Base-by-base conservation (phyloP, 1,139 yeast species). In the Groenewaldozyma sp. region DNA sequence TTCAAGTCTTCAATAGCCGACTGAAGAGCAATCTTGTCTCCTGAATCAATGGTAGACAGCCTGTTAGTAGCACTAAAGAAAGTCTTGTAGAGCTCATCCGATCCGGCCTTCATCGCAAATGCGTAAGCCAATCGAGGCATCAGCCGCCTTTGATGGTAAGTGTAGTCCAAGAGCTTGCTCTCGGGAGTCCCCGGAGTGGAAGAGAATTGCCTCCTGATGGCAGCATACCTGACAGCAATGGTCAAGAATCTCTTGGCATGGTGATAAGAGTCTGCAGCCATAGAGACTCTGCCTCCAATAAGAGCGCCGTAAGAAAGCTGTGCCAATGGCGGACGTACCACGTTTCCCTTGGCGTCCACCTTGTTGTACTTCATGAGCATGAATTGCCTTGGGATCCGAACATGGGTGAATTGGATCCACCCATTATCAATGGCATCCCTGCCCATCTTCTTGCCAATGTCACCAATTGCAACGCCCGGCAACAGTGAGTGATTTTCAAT, bases 391-490 rank as follows among this genome's bases (percentile, higher is more conserved):
- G 96, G 96, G 48, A 87, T 79, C 47, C 80, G 73, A 39, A 86
- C 95, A 50, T 75, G 69, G 42, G 83, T 69, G 62, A 82, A 87
- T 63, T 84, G 95, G 56, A 87, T 83, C 95, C 95, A 86, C 45
- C 95, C 95, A 58, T 87, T 87, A 61, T 87, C 95, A 50, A 63
- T 60, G 37, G 66, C 67, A 53, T 78, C 84, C 55, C 87, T 75
- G 42, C 95, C 95, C 94, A 86, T 86, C 65, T 87, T 87, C 48
- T 84, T 77, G 47, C 96, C 96, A 59, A 87, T 83, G 60, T 87
- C 96, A 50, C 95, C 95, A 46, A 84, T 72, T 31, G 86, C 66
- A 44, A 87, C 69, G 53, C 95, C 95, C 14, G 94, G 86, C 53
- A 71, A 63, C 52, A 87, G 67, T 43, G 76, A 71, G 61, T 82